Evolutionary conservation across 305 asterid genomes (phyloP).

Genomic region (Fraxinus sp.): DNA sequence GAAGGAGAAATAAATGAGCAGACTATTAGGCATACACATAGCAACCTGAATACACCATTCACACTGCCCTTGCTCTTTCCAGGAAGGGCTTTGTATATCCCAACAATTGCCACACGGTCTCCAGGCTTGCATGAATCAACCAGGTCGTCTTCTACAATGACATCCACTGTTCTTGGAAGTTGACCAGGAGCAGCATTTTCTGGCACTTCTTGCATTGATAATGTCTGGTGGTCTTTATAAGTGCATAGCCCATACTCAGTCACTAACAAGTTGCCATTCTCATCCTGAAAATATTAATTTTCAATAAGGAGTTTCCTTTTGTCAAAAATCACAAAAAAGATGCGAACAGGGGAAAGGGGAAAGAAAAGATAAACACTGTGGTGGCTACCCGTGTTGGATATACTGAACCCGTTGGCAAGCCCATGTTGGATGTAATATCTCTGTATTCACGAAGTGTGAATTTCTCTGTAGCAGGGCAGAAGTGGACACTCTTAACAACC

Average conservation of each 20-base stretch:
- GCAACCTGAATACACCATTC: conserved; percentile 94
- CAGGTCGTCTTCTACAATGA: conserved; percentile 87
- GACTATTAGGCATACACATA: conserved; percentile 11
- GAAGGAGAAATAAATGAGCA: conserved; percentile 7
- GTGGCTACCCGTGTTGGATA: conserved; percentile 81
- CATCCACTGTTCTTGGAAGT: conserved; percentile 89
- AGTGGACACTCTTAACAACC: conserved; percentile 96
- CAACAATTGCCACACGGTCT: conserved; percentile 93
- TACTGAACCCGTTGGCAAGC: conserved; percentile 94
- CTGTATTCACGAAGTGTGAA: conserved; percentile 84
- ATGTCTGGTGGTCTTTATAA: conserved; percentile 89
- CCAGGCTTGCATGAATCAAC: conserved; percentile 99
- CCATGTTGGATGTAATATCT: conserved; percentile 89
- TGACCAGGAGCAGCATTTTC: conserved; percentile 99
- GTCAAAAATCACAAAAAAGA: conserved; percentile 3
- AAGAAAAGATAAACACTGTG: conserved; percentile 18
- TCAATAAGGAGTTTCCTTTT: conserved; percentile 10
- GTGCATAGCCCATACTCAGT: conserved; percentile 90
- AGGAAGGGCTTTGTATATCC: conserved; percentile 90
- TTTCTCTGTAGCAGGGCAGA: conserved; percentile 72
- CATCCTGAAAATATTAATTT: conserved; percentile 56
- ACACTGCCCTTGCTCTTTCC: conserved; percentile 89
- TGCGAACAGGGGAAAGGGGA: neutral
- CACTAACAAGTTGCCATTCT: conserved; percentile 83
- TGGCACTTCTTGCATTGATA: conserved; percentile 97